Evolutionary conservation across 352 stramenopile genomes (phyloP).

Genomic region (Phytophthora nicotianae): DNA sequence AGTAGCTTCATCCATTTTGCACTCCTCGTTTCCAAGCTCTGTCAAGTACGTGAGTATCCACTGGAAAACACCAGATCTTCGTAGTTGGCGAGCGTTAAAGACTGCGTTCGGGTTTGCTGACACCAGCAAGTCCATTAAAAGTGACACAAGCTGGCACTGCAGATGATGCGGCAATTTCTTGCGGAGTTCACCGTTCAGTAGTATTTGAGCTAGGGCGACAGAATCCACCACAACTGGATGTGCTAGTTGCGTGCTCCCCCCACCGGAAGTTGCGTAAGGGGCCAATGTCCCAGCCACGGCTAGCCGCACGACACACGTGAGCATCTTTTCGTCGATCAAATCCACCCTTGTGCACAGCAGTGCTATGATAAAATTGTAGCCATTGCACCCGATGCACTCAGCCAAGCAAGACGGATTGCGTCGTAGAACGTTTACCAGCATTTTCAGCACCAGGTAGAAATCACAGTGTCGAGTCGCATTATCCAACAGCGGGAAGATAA

Average conservation of each 20-base stretch:
- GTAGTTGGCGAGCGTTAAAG: slow-evolving; percentile 78
- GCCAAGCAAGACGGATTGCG: slow-evolving; percentile 65
- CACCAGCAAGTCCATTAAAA: slow-evolving; percentile 54
- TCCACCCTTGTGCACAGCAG: slow-evolving; percentile 47
- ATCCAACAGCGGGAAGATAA: slow-evolving; percentile 69
- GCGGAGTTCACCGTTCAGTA: slow-evolving; percentile 56
- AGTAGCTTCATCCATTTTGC: slow-evolving; percentile 29
- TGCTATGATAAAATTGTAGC: slow-evolving; percentile 54
- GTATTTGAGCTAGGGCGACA: slow-evolving; percentile 53
- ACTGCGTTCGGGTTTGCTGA: slow-evolving; percentile 68
- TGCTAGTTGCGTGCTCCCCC: not conserved
- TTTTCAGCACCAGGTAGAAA: slow-evolving; percentile 48
- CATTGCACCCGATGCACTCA: slow-evolving; percentile 64
- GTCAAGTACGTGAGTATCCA: slow-evolving; percentile 68
- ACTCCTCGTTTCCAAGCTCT: slow-evolving; percentile 55
- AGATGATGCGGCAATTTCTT: slow-evolving; percentile 41
- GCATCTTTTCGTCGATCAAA: slow-evolving; percentile 54
- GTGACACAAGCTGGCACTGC: slow-evolving; percentile 58
- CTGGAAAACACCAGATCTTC: slow-evolving; percentile 48
- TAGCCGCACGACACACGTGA: slow-evolving; percentile 49
- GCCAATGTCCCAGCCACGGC: slow-evolving; percentile 52
- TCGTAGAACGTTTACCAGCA: slow-evolving; percentile 55
- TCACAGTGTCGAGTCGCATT: slow-evolving; percentile 53
- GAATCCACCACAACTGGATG: slow-evolving; percentile 62
- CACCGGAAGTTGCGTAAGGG: slow-evolving; percentile 11